Evolutionary conservation across 352 stramenopile genomes (phyloP), one percentile per base, ranked within the genome.

Genomic region (Thalassiosira livingstoniorum): DNA sequence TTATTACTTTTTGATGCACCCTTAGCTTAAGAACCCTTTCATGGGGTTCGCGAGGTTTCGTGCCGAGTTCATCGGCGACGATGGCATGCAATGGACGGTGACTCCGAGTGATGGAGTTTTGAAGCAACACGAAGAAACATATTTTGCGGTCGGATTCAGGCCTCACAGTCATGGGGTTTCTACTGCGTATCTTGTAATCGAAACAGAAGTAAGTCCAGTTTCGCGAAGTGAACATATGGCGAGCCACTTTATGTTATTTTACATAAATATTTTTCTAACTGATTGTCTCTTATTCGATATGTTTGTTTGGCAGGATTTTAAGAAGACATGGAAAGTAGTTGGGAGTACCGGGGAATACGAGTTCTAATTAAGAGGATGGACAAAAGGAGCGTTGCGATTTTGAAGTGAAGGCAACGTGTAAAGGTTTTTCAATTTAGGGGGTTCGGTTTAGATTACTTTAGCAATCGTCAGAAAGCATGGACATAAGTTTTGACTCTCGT

Each of bases 41-140:
- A 94, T 94, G 89, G 89, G 89, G 35, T 94, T 88, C 82, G 87
- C 89, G 0, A 82, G 92, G 70, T 94, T 92, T 54, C 81, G 89
- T 53, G 87, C 89, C 43, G 78, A 71, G 2, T 92, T 94, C 65
- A 83, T 81, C 67, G 32, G 77, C 10, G 87, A 92, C 21, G 83
- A 61, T 27, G 64, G n/a, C n/a, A 66, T 60, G 47, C 75, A 89
- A 65, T 94, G 79, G 65, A 86, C 77, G 34, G 80, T 92, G 2
- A 72, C 77, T 54, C 80, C 89, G 39, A 77, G 66, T 7, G 87
- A 94, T 66, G 82, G 79, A 61, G 74, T 83, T 37, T 57, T 94
- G 37, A 86, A 78, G 35, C 58, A 72, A 74, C 43, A 61, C 1
- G 80, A 91, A 66, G 67, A 74, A 27, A 89, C 80, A 27, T 42